Evolutionary conservation across 257 asterid genomes (phyloP).

Genomic region (Scutellaria minor): DNA sequence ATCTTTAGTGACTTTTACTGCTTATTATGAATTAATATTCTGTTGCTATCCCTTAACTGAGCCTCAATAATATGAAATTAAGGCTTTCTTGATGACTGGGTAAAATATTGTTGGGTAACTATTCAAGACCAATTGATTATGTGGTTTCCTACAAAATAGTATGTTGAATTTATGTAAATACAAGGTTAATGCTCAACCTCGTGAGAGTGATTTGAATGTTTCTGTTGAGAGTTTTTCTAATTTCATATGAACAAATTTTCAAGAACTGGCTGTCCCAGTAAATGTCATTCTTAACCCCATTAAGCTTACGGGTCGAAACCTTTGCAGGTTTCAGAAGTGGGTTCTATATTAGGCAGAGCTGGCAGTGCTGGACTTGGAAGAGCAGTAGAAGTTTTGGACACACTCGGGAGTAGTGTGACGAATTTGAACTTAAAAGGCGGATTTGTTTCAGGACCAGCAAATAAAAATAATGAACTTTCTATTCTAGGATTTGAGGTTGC

Average conservation of each 20-base stretch:
- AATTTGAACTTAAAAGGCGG: constrained; percentile 56
- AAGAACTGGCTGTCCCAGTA: constrained; percentile 1
- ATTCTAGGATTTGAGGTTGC: constrained; percentile 83
- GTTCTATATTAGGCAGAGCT: constrained; percentile 54
- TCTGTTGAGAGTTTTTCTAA: background rate
- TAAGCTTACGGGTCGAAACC: background rate
- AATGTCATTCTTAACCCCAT: constrained; percentile 3
- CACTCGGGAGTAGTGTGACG: constrained; percentile 65
- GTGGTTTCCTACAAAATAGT: constrained; percentile 23
- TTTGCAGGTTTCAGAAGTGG: constrained; percentile 69
- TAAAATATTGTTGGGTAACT: background rate
- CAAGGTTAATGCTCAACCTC: background rate
- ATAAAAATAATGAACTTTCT: constrained; percentile 61
- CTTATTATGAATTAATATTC: constrained; percentile 5
- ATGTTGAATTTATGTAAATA: background rate
- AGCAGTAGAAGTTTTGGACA: constrained; percentile 72
- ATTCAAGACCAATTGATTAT: constrained; percentile 10
- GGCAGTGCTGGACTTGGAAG: constrained; percentile 65
- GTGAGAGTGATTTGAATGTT: constrained; percentile 3
- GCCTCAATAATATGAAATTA: background rate
- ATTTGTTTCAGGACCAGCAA: constrained; percentile 59
- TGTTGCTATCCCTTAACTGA: background rate
- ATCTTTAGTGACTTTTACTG: background rate
- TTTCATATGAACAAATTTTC: background rate
- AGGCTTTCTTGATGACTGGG: constrained; percentile 3